Conservation (phyloP, 441 rosid species). For the Codiaeum variegatum region DNA sequence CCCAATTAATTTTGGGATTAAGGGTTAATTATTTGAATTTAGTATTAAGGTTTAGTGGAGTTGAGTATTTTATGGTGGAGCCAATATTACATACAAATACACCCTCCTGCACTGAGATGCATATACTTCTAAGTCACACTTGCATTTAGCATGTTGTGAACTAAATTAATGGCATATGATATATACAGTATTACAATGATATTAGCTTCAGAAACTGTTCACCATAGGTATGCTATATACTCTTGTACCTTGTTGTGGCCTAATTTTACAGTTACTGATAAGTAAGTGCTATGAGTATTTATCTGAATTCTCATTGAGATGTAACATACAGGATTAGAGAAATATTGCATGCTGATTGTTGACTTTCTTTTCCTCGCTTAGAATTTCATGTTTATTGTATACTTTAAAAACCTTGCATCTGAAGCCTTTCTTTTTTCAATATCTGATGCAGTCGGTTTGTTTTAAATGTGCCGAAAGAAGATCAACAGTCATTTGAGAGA, state of each 20-base stretch:
- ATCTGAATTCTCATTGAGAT: neutral
- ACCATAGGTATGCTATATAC: neutral
- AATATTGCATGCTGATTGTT: neutral
- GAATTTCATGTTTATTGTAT: neutral
- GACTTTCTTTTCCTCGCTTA: neutral
- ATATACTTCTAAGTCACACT: neutral
- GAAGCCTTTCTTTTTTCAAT: neutral
- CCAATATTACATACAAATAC: neutral
- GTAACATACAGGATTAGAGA: neutral
- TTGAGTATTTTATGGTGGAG: neutral
- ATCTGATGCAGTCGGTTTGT: constrained; percentile 80
- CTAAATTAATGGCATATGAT: neutral
- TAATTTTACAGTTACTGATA: neutral
- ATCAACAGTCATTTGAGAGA: constrained; percentile 92
- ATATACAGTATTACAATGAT: neutral
- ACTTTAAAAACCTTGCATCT: neutral
- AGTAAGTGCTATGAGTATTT: neutral
- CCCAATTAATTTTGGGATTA: too few relatives aligned
- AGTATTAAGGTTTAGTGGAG: too few relatives aligned
- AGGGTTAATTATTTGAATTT: too few relatives aligned
- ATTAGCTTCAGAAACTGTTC: neutral
- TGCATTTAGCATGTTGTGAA: neutral
- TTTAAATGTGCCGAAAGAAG: constrained; percentile 93
- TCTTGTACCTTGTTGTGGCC: neutral
- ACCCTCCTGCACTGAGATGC: too few relatives aligned